Evolutionary conservation across 305 asterid species (phyloP).

Genomic region (Nicotiana rustica): DNA sequence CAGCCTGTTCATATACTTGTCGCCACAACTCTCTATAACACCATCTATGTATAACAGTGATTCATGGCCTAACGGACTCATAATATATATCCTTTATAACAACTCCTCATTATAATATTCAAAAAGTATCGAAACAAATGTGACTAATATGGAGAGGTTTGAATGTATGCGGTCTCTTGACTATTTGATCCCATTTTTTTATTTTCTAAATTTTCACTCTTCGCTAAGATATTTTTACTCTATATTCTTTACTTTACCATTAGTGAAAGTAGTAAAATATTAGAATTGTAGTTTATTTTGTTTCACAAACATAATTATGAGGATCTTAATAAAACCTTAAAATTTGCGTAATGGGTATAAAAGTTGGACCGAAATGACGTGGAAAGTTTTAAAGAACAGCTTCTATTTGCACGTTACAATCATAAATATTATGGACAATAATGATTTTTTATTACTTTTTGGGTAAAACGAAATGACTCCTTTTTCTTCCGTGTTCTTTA

Average conservation of each 20-base stretch:
- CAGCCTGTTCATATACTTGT: no score
- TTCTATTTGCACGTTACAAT: constrained; percentile 11
- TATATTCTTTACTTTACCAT: background rate
- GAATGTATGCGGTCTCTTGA: background rate
- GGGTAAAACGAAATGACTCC: background rate
- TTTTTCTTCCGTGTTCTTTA: background rate
- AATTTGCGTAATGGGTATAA: background rate
- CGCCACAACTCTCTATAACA: no score
- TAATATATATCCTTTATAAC: no score
- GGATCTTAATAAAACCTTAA: background rate
- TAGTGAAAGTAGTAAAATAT: background rate
- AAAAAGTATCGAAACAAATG: no score
- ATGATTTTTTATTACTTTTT: background rate
- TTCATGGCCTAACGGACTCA: no score
- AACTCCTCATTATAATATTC: no score
- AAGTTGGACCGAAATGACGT: background rate
- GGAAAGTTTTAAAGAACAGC: background rate
- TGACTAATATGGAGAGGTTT: no score
- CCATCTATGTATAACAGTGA: no score
- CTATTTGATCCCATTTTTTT: background rate
- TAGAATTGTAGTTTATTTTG: background rate
- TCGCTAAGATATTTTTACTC: background rate
- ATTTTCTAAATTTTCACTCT: background rate
- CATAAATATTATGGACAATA: background rate
- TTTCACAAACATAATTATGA: background rate